A percentile compares a stretch with the other conserved stretches of the same genome.
Conservation (phyloP, 768 basidiomycete species). For the Lactarius evosmus region DNA sequence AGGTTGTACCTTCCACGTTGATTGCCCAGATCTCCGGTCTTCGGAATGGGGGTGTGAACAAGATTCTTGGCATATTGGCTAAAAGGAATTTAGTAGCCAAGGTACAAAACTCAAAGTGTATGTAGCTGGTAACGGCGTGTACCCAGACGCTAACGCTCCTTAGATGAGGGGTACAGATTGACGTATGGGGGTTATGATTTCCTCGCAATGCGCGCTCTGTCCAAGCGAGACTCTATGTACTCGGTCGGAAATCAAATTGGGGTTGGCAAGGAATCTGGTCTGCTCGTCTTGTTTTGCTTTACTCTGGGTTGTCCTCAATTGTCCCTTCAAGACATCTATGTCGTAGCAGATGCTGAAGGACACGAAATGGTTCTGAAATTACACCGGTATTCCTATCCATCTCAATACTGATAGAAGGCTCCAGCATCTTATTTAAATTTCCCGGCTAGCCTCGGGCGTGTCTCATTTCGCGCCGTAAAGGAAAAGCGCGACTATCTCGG, state of each 20-base stretch:
- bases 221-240: conserved; percentile 81
- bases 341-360: conserved; percentile 83
- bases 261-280: conserved; percentile 96
- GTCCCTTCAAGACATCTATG: conserved; percentile 68
- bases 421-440: neutral
- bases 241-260: conserved; percentile 98
- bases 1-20: conserved; percentile 85
- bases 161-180: conserved; percentile 95
- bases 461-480: conserved; percentile 96
- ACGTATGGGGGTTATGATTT: conserved; percentile 99
- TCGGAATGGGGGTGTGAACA: conserved; percentile 90
- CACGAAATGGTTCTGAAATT: conserved; percentile 89
- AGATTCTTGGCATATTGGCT: conserved; percentile 82
- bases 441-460: conserved; percentile 76
- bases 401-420: neutral
- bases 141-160: neutral
- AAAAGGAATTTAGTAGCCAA: conserved; percentile 88
- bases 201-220: conserved; percentile 89
- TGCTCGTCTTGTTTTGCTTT: conserved; percentile 27
- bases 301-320: conserved; percentile 2
- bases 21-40: conserved; percentile 93
- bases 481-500: conserved; percentile 95
- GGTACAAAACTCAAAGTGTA: conserved; percentile 92
- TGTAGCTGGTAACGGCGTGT: conserved; percentile 28
- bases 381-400: conserved; percentile 61